Conservation (phyloP, 352 stramenopile species). For the Phytophthora litchii region DNA sequence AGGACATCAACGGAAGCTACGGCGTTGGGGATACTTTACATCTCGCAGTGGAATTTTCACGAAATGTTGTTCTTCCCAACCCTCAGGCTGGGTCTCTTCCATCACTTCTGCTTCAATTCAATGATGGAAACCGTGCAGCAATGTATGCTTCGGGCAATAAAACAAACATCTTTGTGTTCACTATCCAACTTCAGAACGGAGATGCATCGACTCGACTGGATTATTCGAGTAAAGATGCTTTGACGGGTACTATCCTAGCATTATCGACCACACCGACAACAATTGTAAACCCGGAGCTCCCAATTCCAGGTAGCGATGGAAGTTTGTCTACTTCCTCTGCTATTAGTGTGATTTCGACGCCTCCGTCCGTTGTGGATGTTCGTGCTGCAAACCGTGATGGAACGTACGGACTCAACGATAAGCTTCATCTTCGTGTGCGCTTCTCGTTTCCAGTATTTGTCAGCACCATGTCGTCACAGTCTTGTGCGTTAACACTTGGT, state of each 20-base stretch:
- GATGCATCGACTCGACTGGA: constrained; percentile 43
- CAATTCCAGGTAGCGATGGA: constrained; percentile 28
- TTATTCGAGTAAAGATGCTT: constrained; percentile 39
- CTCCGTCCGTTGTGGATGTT: constrained; percentile 49
- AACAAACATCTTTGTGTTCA: constrained; percentile 49
- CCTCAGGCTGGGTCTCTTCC: constrained; percentile 22
- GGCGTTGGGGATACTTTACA: constrained; percentile 58
- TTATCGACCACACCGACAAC: constrained; percentile 49
- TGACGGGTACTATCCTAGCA: constrained; percentile 50
- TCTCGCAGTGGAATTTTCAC: constrained; percentile 56
- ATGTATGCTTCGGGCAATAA: constrained; percentile 52
- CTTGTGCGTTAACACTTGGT: constrained; percentile 50
- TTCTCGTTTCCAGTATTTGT: constrained; percentile 68
- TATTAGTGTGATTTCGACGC: constrained; percentile 43
- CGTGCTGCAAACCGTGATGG: constrained; percentile 37
- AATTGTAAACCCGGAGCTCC: constrained; percentile 35
- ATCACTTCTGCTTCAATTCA: constrained; percentile 47
- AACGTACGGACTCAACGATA: constrained; percentile 52
- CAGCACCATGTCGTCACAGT: constrained; percentile 13
- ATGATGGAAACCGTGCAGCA: constrained; percentile 24
- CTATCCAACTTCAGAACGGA: constrained; percentile 37
- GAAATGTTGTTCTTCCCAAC: constrained; percentile 31
- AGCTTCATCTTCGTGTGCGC: constrained; percentile 42
- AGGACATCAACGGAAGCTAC: constrained; percentile 36
- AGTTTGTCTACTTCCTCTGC: constrained; percentile 50